These are phyloP conservation scores for Cladosporium austrohemisphaericum DNA, from an alignment of 2,329 filamentous ascomycete species.

Conservation along the genomic window DNA sequence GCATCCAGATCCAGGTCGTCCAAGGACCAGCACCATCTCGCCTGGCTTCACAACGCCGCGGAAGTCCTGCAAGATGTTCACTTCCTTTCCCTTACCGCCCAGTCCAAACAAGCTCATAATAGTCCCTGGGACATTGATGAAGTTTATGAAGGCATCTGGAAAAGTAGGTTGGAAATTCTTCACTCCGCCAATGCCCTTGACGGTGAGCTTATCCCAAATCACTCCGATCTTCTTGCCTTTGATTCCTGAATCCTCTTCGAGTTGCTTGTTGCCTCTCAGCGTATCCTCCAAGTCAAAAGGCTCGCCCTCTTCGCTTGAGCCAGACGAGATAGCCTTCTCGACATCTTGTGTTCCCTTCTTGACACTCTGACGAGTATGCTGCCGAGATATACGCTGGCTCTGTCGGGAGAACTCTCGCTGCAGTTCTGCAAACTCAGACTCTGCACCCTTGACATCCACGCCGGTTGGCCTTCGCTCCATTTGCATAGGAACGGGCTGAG, in stretches of 20 bases:
- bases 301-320: slow-evolving; percentile 45
- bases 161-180: slow-evolving; percentile 60
- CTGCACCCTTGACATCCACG: slow-evolving; percentile 63
- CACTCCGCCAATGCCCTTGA: slow-evolving; percentile 58
- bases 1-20: slow-evolving; percentile 63
- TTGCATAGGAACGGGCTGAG: slow-evolving; percentile 1
- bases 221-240: slow-evolving; percentile 66
- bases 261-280: slow-evolving; percentile 66
- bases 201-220: slow-evolving; percentile 62
- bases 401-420: slow-evolving; percentile 45
- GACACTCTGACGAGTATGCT: slow-evolving; percentile 45
- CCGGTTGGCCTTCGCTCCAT: slow-evolving; percentile 33
- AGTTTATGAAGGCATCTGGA: slow-evolving; percentile 59
- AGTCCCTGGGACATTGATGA: slow-evolving; percentile 63
- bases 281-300: slow-evolving; percentile 73
- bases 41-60: slow-evolving; percentile 65
- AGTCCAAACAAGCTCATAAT: slow-evolving; percentile 60
- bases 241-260: slow-evolving; percentile 74
- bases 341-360: slow-evolving; percentile 48
- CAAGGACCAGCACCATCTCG: slow-evolving; percentile 84
- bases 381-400: slow-evolving; percentile 41
- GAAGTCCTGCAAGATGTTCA: slow-evolving; percentile 71
- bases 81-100: slow-evolving; percentile 65
- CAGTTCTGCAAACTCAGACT: slow-evolving; percentile 67
- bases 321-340: slow-evolving; percentile 53